Evolutionary conservation across 108 stramenopile species (phyloP).

Genomic region (Poteriospumella lacustris): DNA sequence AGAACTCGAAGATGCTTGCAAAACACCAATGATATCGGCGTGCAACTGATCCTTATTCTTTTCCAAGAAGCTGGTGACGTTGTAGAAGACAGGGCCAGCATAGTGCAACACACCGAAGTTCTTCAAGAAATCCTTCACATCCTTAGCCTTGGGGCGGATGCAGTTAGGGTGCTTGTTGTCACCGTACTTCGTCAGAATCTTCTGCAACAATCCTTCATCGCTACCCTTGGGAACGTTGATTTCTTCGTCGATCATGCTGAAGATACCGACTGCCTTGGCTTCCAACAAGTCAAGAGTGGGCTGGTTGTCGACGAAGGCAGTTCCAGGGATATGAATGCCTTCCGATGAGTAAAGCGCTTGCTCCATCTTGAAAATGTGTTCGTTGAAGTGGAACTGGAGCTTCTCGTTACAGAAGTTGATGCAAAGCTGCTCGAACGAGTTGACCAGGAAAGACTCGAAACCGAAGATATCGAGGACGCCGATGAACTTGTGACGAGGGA

Average conservation of each 20-base stretch:
- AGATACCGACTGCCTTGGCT: conserved; percentile 42
- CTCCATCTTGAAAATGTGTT: conserved; percentile 56
- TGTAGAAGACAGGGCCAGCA: conserved; percentile 51
- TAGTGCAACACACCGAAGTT: conserved; percentile 53
- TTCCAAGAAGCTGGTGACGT: conserved; percentile 48
- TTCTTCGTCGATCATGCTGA: conserved; percentile 62
- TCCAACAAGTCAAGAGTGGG: conserved; percentile 54
- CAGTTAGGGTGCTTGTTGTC: conserved; percentile 48
- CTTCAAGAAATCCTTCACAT: conserved; percentile 28
- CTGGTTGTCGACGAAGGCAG: conserved; percentile 55
- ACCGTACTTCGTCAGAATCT: conserved; percentile 46
- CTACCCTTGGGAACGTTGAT: conserved; percentile 52
- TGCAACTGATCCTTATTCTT: conserved; percentile 59
- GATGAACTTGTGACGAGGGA: conserved; percentile 11
- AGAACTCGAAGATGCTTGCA: conserved; percentile 35
- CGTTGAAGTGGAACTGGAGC: conserved; percentile 61
- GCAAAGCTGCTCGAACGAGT: conserved; percentile 66
- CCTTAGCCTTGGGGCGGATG: conserved; percentile 36
- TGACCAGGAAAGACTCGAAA: conserved; percentile 78
- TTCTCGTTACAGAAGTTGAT: conserved; percentile 61
- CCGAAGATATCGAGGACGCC: conserved; percentile 83
- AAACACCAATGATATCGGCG: conserved; percentile 50
- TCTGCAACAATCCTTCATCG: conserved; percentile 50
- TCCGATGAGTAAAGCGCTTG: conserved; percentile 51
- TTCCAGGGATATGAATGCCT: conserved; percentile 45